Conservation (phyloP, 139 green algal genomes). For the Chlamydomonas sp. region DNA sequence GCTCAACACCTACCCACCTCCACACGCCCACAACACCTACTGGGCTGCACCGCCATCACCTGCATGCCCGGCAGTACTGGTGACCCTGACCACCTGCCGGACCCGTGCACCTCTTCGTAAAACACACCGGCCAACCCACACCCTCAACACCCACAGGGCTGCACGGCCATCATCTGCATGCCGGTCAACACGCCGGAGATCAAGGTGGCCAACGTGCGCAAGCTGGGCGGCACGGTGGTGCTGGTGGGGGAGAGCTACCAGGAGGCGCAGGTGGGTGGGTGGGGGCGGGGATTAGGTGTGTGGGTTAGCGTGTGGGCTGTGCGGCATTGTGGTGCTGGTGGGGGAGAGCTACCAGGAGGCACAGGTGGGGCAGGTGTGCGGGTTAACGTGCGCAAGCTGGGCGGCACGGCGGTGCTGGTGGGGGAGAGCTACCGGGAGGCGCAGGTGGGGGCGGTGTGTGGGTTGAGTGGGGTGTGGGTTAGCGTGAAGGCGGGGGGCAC, state of each 20-base stretch:
- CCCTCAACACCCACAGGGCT: slow-evolving; percentile 55
- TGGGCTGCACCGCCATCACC: slow-evolving; percentile 85
- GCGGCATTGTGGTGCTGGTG: slow-evolving; percentile 91
- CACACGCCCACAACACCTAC: slow-evolving; percentile 5
- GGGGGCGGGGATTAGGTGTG: neutral
- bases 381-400: slow-evolving; percentile 56
- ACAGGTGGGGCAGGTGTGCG: slow-evolving; percentile 55
- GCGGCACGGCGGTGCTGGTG: slow-evolving; percentile 90
- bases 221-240: slow-evolving; percentile 90
- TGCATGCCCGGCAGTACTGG: slow-evolving; percentile 93
- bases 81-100: slow-evolving; percentile 36
- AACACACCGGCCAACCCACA: neutral
- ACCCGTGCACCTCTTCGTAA: neutral
- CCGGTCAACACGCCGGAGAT: slow-evolving; percentile 85
- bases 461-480: slow-evolving; percentile 15
- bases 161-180: slow-evolving; percentile 89
- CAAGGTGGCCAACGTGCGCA: slow-evolving; percentile 81
- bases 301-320: slow-evolving; percentile 55
- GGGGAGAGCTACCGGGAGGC: slow-evolving; percentile 86
- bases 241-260: slow-evolving; percentile 95
- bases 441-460: too few relatives aligned
- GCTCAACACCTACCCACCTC: too few relatives aligned
- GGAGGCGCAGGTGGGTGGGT: slow-evolving; percentile 79
- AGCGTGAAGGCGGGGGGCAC: slow-evolving; percentile 84
- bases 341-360: slow-evolving; percentile 95